phyloP scores from a whole-genome alignment of 2,329 filamentous ascomycete genomes.

The Pleoardoris graminearum region DNA sequence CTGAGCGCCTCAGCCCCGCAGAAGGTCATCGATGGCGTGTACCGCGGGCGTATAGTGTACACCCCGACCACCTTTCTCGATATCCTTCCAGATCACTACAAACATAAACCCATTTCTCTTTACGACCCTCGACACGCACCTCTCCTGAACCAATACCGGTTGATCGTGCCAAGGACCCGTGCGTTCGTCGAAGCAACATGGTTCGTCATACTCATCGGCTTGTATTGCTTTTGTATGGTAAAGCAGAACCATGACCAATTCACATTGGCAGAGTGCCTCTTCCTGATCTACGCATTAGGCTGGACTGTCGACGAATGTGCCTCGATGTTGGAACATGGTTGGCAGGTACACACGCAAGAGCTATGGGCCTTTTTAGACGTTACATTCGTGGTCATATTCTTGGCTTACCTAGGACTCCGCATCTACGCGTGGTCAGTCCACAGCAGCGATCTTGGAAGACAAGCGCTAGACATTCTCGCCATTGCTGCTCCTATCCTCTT shows the following conservation, averaged over 20 bases:
- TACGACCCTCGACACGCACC: conserved; percentile 78
- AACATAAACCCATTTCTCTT: conserved; percentile 77
- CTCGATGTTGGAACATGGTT: conserved; percentile 73
- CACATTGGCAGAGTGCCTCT: conserved; percentile 65
- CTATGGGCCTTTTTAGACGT: conserved; percentile 87
- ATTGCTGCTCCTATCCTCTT: conserved; percentile 78
- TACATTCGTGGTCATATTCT: conserved; percentile 73
- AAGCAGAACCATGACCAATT: conserved; percentile 63
- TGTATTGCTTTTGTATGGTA: conserved; percentile 76
- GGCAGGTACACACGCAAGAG: conserved; percentile 85
- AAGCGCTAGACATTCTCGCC: conserved; percentile 77
- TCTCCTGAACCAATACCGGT: conserved; percentile 79
- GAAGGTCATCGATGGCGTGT: conserved; percentile 81
- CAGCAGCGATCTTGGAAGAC: conserved; percentile 58
- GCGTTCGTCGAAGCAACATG: conserved; percentile 75
- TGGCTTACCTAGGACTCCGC: conserved; percentile 68
- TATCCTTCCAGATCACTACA: conserved; percentile 84
- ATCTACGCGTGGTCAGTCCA: conserved; percentile 63
- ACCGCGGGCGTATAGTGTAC: conserved; percentile 78
- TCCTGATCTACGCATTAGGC: conserved; percentile 73
- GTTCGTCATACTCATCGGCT: conserved; percentile 67
- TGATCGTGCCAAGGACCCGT: conserved; percentile 78
- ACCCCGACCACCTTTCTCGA: conserved; percentile 81
- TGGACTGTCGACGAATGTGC: conserved; percentile 80
- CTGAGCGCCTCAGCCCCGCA: conserved; percentile 77